Evolutionary conservation across 345 rosid genomes (phyloP), one percentile per base, ranked within the genome.

Genomic region (Salix brachista): DNA sequence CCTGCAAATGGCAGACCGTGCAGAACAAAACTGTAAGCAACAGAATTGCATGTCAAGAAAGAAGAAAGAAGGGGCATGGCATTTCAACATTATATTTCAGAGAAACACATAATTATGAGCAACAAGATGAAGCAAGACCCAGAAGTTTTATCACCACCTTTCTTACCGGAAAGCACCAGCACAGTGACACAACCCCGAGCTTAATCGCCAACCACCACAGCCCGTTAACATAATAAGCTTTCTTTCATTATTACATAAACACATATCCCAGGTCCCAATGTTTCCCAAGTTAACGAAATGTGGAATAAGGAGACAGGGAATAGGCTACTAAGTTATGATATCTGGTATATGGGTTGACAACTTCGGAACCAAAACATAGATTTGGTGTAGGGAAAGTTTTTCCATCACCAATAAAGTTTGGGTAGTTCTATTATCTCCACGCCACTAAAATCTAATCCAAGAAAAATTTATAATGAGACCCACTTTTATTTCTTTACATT

Each of bases 1-100:
- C 82, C 88, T 86, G 88, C 74, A 80, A 64, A 70, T 61, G 21
- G 2, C 1, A 39, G 19, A 32, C 36, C 61, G 14, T 25, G 11
- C 6, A 67, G 44, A 60, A 56, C 6, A 46, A 65, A 82, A 30
- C 36, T 41, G 61, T 8, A 13, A 21, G 32, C 62, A 74, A 19
- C 41, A 65, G n/a, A 65, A 14, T 23, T 41, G 34, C 54, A 67
- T 39, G 26, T 19, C 46, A 11, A 67, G 11, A 21, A 28, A 28
- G 30, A 28, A 21, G 13, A 1, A 39, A 39, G 21, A 8, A 8
- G 2, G 42, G 14, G 70, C 28, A 34, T 9, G 64, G 28, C 64
- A 58, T 58, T 58, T 23, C 64, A 58, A 58, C 62, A 21, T 19
- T 19, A 4, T 19, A 67, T 67, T 36, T 36, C 14, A 5, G 28